phyloP scores from a whole-genome alignment of 2,329 filamentous ascomycete species.

The Talaromyces pinophilus region DNA sequence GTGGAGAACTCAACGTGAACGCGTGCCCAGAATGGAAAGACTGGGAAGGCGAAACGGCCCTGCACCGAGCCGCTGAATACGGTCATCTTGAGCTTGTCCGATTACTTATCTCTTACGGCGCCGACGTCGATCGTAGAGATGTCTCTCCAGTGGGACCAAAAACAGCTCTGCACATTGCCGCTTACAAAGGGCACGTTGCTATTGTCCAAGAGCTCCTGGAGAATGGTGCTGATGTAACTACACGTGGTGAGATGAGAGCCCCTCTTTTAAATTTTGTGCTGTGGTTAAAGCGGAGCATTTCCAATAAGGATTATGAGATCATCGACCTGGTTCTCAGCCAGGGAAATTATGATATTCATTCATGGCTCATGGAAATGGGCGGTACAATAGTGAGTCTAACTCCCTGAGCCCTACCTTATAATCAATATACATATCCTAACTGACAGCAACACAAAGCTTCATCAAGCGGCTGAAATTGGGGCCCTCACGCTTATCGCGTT shows the following conservation, averaged over 20 bases:
- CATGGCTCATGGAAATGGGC: constrained; percentile 1
- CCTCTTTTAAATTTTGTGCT: constrained; percentile 11
- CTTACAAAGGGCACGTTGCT: neutral
- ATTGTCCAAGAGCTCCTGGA: constrained; percentile 5
- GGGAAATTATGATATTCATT: constrained; percentile 6
- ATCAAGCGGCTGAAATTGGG: no score
- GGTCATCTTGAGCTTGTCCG: constrained; percentile 11
- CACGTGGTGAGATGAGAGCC: neutral
- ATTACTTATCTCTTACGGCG: neutral
- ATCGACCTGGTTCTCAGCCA: constrained; percentile 9
- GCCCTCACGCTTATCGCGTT: no score
- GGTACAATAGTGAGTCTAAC: constrained; percentile 2
- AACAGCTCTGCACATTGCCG: neutral
- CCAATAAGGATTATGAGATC: neutral
- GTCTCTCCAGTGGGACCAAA: neutral
- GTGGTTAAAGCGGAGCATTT: neutral
- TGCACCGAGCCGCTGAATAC: neutral
- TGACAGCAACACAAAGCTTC: no score
- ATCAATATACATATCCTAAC: no score
- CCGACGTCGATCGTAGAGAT: neutral
- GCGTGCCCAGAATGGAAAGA: neutral
- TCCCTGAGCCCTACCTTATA: neutral
- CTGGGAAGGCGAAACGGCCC: constrained; percentile 7
- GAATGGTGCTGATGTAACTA: constrained; percentile 1
- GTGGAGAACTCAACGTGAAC: constrained; percentile 11